Evolutionary conservation across 805 yeast genomes (phyloP).

Genomic region (Saccharomycopsis capsularis): DNA sequence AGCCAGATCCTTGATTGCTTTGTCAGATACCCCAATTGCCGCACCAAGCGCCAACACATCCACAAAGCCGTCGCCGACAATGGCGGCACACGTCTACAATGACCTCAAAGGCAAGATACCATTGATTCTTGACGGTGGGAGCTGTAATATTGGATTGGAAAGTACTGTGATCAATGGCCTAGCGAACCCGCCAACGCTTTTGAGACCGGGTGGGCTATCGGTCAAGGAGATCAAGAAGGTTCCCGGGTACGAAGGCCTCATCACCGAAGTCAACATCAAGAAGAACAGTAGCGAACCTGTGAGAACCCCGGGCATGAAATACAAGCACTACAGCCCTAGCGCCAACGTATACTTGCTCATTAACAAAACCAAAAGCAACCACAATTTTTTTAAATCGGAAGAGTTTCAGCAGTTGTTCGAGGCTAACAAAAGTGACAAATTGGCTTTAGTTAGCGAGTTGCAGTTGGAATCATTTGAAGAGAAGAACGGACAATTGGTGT

Average conservation of each 20-base stretch:
- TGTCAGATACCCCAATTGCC: slow-evolving; percentile 84
- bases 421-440: not conserved
- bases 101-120: slow-evolving; percentile 81
- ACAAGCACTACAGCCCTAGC: slow-evolving; percentile 87
- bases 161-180: slow-evolving; percentile 92
- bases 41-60: slow-evolving; percentile 98
- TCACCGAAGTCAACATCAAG: slow-evolving; percentile 36
- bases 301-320: slow-evolving; percentile 97
- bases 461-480: slow-evolving; percentile 5
- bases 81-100: slow-evolving; percentile 75
- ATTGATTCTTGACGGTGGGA: slow-evolving; percentile 82
- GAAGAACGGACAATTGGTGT: slow-evolving; percentile 25
- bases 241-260: slow-evolving; percentile 46
- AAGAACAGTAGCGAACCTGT: slow-evolving; percentile 58
- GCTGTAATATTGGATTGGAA: slow-evolving; percentile 84
- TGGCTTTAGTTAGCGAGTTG: slow-evolving; percentile 12
- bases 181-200: slow-evolving; percentile 71
- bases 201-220: slow-evolving; percentile 92
- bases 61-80: slow-evolving; percentile 89
- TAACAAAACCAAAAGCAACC: not conserved
- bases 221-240: slow-evolving; percentile 58
- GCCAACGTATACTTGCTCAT: slow-evolving; percentile 71
- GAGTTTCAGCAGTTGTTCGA: not conserved
- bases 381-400: slow-evolving; percentile 1
- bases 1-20: slow-evolving; percentile 82